Evolutionary conservation across 139 green algal species (phyloP).

Genomic region (Auxenochlorella pyrenoidosa): DNA sequence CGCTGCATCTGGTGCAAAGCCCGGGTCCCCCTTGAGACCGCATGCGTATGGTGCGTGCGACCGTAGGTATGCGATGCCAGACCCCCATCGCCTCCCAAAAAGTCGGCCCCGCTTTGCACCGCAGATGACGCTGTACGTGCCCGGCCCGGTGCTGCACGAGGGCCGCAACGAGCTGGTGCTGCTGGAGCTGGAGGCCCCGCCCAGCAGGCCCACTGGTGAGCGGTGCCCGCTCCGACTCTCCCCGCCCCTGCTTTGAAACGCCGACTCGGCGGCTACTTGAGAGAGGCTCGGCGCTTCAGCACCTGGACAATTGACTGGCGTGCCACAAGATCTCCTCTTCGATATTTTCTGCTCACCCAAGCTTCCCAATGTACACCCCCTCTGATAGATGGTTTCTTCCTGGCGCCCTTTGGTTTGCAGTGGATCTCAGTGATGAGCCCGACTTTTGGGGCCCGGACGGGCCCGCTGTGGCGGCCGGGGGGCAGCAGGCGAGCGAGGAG

Average conservation of each 20-base stretch:
- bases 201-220: background rate
- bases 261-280: no score
- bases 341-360: background rate
- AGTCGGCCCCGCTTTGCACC: no score
- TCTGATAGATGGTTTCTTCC: no score
- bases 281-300: no score
- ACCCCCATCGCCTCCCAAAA: no score
- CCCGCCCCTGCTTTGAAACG: no score
- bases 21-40: no score
- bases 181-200: slow-evolving; percentile 47
- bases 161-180: slow-evolving; percentile 58
- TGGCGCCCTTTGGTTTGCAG: background rate
- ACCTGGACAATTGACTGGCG: no score
- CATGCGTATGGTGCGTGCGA: no score
- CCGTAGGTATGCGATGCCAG: no score
- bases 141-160: slow-evolving; percentile 49
- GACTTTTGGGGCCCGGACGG: slow-evolving; percentile 3
- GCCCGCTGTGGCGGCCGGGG: background rate
- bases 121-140: slow-evolving; percentile 63
- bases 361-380: no score
- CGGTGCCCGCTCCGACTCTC: background rate
- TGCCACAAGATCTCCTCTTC: background rate
- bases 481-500: background rate
- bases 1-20: no score
- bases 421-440: slow-evolving; percentile 3